A percentile compares a stretch with the other conserved stretches of the same genome.
These are phyloP conservation scores for Fonsecaea pedrosoi DNA, from an alignment of 2,329 filamentous ascomycete genomes.

Conservation along the genomic window DNA sequence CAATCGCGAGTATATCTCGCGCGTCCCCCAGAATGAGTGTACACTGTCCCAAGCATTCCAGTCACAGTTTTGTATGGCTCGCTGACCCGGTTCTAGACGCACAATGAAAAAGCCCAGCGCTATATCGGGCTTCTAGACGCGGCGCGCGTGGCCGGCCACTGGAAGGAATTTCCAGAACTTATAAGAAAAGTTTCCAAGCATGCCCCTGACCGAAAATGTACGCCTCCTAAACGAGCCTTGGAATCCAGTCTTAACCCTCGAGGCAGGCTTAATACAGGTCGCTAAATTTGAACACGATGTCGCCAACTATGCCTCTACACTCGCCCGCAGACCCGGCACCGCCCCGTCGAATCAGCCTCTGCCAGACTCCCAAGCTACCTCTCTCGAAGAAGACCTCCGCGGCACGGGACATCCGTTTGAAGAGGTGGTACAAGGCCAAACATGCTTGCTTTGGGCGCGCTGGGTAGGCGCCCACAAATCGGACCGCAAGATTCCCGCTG, in stretches of 20 bases:
- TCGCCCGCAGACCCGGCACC: slow-evolving; percentile 41
- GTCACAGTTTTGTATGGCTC: not conserved
- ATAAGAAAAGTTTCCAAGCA: slow-evolving; percentile 95
- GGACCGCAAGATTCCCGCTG: slow-evolving; percentile 31
- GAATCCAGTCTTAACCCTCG: slow-evolving; percentile 17
- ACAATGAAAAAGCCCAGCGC: slow-evolving; percentile 75
- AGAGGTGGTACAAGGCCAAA: slow-evolving; percentile 75
- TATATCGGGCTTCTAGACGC: slow-evolving; percentile 85
- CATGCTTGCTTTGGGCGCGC: slow-evolving; percentile 73
- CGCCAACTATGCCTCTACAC: slow-evolving; percentile 58
- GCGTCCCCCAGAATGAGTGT: slow-evolving; percentile 40
- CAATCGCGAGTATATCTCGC: not conserved
- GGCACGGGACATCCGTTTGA: slow-evolving; percentile 48
- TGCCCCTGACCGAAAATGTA: slow-evolving; percentile 84
- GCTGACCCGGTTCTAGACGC: slow-evolving; percentile 45
- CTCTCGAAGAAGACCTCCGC: slow-evolving; percentile 34
- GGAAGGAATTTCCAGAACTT: slow-evolving; percentile 84
- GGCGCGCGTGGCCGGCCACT: slow-evolving; percentile 85
- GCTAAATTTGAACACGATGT: slow-evolving; percentile 73
- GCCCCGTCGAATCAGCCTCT: slow-evolving; percentile 38
- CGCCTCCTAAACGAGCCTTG: slow-evolving; percentile 35
- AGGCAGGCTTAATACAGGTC: slow-evolving; percentile 70
- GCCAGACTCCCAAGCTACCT: slow-evolving; percentile 44
- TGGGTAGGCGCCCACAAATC: slow-evolving; percentile 28
- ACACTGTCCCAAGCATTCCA: slow-evolving; percentile 19